Evolutionary conservation across 441 rosid species (phyloP).

Genomic region (Populus tomentosa): DNA sequence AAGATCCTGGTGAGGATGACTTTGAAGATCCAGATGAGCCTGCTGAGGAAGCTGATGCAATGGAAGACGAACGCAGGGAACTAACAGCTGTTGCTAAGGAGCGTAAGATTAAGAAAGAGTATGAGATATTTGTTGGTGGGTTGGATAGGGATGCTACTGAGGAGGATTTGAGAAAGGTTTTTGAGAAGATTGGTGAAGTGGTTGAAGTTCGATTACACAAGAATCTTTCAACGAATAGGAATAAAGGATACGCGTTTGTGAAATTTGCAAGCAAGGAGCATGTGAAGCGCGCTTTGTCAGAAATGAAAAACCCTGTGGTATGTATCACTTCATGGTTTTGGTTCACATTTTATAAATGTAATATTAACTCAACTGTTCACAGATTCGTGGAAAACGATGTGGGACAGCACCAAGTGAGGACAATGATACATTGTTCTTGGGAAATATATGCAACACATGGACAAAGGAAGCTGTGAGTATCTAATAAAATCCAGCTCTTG

Average conservation of each 20-base stretch:
- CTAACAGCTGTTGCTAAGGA: slow-evolving; percentile 45
- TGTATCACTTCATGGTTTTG: slow-evolving; percentile 13
- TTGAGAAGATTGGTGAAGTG: slow-evolving; percentile 55
- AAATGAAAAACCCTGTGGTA: slow-evolving; percentile 71
- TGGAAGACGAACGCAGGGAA: slow-evolving; percentile 52
- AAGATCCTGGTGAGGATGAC: slow-evolving; percentile 16
- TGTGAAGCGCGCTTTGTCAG: slow-evolving; percentile 49
- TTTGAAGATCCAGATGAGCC: slow-evolving; percentile 51
- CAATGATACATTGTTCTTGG: slow-evolving; percentile 44
- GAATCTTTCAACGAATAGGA: slow-evolving; percentile 40
- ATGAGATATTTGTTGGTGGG: slow-evolving; percentile 66
- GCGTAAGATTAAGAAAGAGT: slow-evolving; percentile 52
- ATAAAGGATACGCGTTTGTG: slow-evolving; percentile 62
- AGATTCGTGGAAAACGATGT: slow-evolving; percentile 67
- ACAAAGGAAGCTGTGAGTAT: no score
- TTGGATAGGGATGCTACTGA: slow-evolving; percentile 53
- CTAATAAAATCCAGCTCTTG: no score
- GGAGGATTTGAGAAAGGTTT: slow-evolving; percentile 51
- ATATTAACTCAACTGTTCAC: slow-evolving; percentile 10
- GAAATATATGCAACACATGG: no score
- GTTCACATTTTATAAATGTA: not conserved
- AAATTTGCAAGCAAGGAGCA: slow-evolving; percentile 56
- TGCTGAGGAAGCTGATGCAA: slow-evolving; percentile 34
- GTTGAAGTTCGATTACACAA: slow-evolving; percentile 52
- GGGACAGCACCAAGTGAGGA: slow-evolving; percentile 68